Evolutionary conservation across 345 rosid genomes (phyloP).

Genomic region (Luvunga scandens): DNA sequence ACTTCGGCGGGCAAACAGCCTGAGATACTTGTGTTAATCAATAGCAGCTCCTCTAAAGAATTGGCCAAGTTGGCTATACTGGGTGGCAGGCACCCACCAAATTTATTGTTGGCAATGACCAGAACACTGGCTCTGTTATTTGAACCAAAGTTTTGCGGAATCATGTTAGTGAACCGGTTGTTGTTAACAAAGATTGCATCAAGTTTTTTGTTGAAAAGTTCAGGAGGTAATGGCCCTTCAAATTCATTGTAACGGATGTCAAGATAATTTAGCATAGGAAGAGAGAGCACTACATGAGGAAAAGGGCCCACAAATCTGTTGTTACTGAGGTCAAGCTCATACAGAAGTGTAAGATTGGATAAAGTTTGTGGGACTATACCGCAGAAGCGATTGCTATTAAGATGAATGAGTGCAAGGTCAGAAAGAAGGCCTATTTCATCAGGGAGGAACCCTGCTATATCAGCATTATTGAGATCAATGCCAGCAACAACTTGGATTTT

Average conservation of each 20-base stretch:
- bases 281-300: slow-evolving; percentile 62
- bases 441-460: slow-evolving; percentile 82
- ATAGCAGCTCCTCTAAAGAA: slow-evolving; percentile 68
- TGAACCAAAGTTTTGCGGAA: slow-evolving; percentile 35
- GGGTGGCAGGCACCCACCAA: slow-evolving; percentile 78
- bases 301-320: slow-evolving; percentile 88
- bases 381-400: slow-evolving; percentile 85
- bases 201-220: slow-evolving; percentile 55
- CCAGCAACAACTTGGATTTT: slow-evolving; percentile 60
- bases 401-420: slow-evolving; percentile 70
- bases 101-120: slow-evolving; percentile 78
- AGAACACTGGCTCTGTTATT: slow-evolving; percentile 57
- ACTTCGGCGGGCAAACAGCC: slow-evolving; percentile 91
- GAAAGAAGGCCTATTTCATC: slow-evolving; percentile 71
- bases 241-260: slow-evolving; percentile 87
- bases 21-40: slow-evolving; percentile 64
- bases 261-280: slow-evolving; percentile 57
- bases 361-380: slow-evolving; percentile 67
- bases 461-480: slow-evolving; percentile 66
- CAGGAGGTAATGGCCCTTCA: slow-evolving; percentile 73
- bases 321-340: slow-evolving; percentile 85
- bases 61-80: slow-evolving; percentile 63
- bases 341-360: slow-evolving; percentile 60
- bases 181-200: slow-evolving; percentile 88
- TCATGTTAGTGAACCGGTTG: slow-evolving; percentile 53